These are phyloP conservation scores for Rhipidocladum racemiflorum DNA, from an alignment of 176 grass and related monocot genomes.

Conservation along the genomic window DNA sequence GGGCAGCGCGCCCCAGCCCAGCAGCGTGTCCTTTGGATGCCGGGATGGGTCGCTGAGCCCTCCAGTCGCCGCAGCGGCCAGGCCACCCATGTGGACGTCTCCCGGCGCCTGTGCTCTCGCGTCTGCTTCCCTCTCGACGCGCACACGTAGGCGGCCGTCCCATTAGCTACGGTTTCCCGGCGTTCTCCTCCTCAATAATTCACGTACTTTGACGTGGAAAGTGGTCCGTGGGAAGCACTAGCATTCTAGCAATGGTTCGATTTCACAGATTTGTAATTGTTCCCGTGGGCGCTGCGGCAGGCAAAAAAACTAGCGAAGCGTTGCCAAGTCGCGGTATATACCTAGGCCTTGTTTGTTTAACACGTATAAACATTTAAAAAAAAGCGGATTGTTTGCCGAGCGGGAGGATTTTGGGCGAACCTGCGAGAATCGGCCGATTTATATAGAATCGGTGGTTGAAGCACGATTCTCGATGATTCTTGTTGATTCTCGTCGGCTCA, in stretches of 20 bases:
- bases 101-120: neutral
- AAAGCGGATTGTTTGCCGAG: too few species aligned
- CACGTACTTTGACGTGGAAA: too few species aligned
- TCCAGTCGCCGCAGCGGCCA: constrained; percentile 26
- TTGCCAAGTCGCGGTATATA: neutral
- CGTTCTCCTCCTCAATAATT: neutral
- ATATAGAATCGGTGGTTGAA: too few species aligned
- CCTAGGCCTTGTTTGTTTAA: too few species aligned
- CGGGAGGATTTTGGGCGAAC: too few species aligned
- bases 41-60: constrained; percentile 31
- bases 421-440: too few species aligned
- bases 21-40: constrained; percentile 38
- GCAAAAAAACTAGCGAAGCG: neutral
- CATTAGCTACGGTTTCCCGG: neutral
- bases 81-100: neutral
- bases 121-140: neutral
- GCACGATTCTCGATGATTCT: too few species aligned
- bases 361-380: too few species aligned
- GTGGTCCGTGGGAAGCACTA: too few species aligned
- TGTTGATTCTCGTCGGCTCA: too few species aligned
- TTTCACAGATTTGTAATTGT: neutral
- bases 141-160: neutral
- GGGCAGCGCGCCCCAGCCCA: neutral
- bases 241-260: too few species aligned
- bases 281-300: constrained; percentile 11